These are phyloP conservation scores for Rubus idaeus DNA, from an alignment of 306 rosid species.

Conservation along the genomic window DNA sequence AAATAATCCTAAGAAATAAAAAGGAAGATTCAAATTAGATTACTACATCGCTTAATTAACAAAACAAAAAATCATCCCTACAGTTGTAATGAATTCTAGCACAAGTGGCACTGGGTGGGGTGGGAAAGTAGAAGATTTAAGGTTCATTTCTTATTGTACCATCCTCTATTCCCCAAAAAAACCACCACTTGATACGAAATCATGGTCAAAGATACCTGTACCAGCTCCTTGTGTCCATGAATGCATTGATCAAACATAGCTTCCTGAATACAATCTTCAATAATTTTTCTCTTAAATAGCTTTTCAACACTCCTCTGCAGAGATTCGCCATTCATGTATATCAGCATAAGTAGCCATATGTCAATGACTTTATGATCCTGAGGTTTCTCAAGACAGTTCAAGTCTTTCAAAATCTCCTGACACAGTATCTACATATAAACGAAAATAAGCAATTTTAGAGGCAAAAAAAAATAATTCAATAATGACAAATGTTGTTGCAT, in stretches of 20 bases:
- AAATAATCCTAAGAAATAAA: constrained; percentile 30
- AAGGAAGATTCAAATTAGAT: neutral
- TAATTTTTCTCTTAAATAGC: constrained; percentile 36
- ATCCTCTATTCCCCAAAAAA: neutral
- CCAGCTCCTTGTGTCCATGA: constrained; percentile 33
- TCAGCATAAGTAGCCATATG: constrained; percentile 43
- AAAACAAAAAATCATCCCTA: neutral
- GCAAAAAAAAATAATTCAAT: neutral
- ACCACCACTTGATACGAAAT: neutral
- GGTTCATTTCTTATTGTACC: neutral
- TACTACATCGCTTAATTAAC: neutral
- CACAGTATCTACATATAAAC: constrained; percentile 25
- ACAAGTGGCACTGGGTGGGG: neutral
- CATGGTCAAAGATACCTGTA: constrained; percentile 22
- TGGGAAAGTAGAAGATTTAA: neutral
- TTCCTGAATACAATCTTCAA: constrained; percentile 36
- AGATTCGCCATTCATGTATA: constrained; percentile 41
- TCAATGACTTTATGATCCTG: constrained; percentile 42
- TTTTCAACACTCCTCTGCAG: constrained; percentile 38
- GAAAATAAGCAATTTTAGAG: neutral
- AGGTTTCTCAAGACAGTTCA: constrained; percentile 35
- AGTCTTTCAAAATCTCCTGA: constrained; percentile 45
- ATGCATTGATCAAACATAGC: constrained; percentile 43
- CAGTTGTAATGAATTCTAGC: neutral
- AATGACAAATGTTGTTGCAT: neutral